phyloP scores from a whole-genome alignment of 139 green algal genomes.

The Chlorella sp. region DNA sequence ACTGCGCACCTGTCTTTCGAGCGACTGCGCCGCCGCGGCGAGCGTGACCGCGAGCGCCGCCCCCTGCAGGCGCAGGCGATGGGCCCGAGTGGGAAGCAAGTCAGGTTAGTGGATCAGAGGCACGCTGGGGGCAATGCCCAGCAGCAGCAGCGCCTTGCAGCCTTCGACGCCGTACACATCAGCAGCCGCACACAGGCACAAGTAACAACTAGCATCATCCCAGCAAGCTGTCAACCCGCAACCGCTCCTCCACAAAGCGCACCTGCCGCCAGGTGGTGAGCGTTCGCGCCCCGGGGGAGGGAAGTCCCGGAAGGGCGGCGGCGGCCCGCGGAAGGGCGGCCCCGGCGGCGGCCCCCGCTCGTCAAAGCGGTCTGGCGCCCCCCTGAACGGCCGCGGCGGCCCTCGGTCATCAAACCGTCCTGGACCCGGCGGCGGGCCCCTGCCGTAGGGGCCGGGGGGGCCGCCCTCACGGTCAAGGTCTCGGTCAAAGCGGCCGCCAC shows the following conservation, averaged over 20 bases:
- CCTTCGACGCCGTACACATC: too few relatives aligned
- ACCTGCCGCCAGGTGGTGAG: too few relatives aligned
- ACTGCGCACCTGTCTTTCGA: neutral
- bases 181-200: too few relatives aligned
- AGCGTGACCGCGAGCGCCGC: conserved; percentile 8
- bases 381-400: neutral
- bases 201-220: too few relatives aligned
- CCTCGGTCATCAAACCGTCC: conserved; percentile 4
- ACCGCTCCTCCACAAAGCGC: neutral
- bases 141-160: too few relatives aligned
- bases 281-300: neutral
- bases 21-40: conserved; percentile 9
- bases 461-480: neutral
- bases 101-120: too few relatives aligned
- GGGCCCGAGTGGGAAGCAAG: neutral
- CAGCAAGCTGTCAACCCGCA: too few relatives aligned
- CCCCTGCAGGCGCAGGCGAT: neutral
- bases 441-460: neutral
- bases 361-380: neutral
- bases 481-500: neutral
- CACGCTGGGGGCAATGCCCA: neutral
- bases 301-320: conserved; percentile 4
- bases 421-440: neutral
- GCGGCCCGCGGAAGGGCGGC: neutral
- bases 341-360: conserved; percentile 2